phyloP scores from a whole-genome alignment of 805 yeast species.

The Lachancea fermentati region DNA sequence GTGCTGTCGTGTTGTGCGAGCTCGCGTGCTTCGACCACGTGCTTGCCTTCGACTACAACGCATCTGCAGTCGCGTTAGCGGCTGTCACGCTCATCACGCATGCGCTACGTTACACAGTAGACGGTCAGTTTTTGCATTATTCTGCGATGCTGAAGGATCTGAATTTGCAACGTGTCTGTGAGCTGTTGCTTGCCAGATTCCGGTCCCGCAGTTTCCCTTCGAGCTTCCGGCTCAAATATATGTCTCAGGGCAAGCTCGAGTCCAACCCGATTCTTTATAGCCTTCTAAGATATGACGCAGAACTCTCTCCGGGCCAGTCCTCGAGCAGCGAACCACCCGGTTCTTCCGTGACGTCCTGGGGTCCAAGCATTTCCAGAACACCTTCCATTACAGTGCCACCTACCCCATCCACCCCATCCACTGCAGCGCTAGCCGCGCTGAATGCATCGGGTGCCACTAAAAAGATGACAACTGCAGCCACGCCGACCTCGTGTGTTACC shows the following conservation, averaged over 20 bases:
- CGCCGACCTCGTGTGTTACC: constrained; percentile 13
- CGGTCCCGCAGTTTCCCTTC: constrained; percentile 21
- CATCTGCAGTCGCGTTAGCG: constrained; percentile 46
- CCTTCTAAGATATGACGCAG: constrained; percentile 4
- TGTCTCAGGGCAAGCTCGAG: constrained; percentile 10
- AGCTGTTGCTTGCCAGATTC: constrained; percentile 3
- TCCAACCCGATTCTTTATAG: constrained; percentile 8
- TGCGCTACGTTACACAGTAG: constrained; percentile 34
- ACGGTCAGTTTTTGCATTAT: constrained; percentile 32
- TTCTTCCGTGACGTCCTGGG: not conserved
- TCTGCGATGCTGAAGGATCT: constrained; percentile 43
- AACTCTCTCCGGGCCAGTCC: not conserved
- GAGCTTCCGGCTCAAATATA: constrained; percentile 29
- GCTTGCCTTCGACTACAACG: constrained; percentile 45
- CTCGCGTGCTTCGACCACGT: constrained; percentile 57
- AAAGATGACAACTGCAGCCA: not conserved
- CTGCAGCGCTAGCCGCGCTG: constrained; percentile 4
- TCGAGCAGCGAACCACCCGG: not conserved
- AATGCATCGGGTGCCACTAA: not conserved
- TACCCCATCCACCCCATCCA: constrained; percentile 14
- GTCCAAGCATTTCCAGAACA: not conserved
- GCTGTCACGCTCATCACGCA: constrained; percentile 42
- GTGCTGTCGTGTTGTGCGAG: constrained; percentile 61
- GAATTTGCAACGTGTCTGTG: constrained; percentile 23
- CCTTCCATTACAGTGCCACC: constrained; percentile 11